Base-by-base conservation (phyloP, 345 rosid genomes). In the Leavenworthia alabamica region DNA sequence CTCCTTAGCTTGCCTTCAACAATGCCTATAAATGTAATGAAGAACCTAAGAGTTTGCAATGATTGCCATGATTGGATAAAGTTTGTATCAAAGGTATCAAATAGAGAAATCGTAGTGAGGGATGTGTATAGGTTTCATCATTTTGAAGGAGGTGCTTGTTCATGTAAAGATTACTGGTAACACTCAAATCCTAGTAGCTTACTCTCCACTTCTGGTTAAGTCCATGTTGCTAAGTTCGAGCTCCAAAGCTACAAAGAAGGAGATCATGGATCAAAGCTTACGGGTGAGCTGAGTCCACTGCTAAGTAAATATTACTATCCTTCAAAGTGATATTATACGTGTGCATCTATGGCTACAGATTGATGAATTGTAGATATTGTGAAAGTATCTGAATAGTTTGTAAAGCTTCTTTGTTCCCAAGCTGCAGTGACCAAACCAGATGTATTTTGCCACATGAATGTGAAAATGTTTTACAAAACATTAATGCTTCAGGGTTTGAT, bases 21-120 rank as follows among this genome's bases (percentile, higher is more conserved):
- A 32, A 67, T 79, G 46, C 96, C 97, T 14, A 58, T 90, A 51
- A 79, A 76, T 42, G 93, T 90, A 27, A 87, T 87, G 71, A 90
- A 87, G 80, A 90, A 90, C 80, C 82, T 87, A 43, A 85, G 93
- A 43, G 83, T 87, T 28, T 87, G 90, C 73, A 82, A 65, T 10
- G 90, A 85, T 49, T 90, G 97, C 70, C 97, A 87, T 64, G 78
- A 75, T 36, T 87, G 97, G 96, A 80, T 83, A 35, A 85, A 90
- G 75, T 87, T 70, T 78, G 83, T 90, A 16, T 87, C 97, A 6
- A 82, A 75, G 79, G 70, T 82, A 66, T 75, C 85, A n/a, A 85
- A 80, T 57, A 74, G 90, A 31, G 73, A 48, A 32, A 85, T 87
- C 64, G 55, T 82, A 11, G 88, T 87, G 39, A 75, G 93, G 55